Evolutionary conservation across 192 early-diverging fungal species (phyloP).

Genomic region (Endogone sp.): DNA sequence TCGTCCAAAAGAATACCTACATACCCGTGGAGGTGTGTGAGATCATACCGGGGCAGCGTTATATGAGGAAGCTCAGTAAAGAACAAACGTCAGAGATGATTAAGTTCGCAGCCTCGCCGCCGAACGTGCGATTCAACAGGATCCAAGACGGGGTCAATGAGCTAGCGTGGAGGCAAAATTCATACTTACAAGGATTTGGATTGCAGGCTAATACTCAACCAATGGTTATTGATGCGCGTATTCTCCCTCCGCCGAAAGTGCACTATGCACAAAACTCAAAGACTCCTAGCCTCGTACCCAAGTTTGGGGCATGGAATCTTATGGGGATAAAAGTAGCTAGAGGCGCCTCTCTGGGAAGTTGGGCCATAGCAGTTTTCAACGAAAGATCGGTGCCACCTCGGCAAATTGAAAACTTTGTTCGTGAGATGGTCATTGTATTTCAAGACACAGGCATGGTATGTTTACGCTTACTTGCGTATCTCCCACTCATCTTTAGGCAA

Average conservation of each 20-base stretch:
- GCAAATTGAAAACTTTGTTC: slow-evolving; percentile 68
- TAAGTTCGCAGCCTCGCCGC: slow-evolving; percentile 83
- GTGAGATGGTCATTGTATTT: slow-evolving; percentile 67
- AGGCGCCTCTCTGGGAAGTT: slow-evolving; percentile 72
- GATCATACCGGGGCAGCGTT: slow-evolving; percentile 78
- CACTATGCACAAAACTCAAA: slow-evolving; percentile 51
- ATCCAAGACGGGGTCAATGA: slow-evolving; percentile 76
- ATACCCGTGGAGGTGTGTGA: slow-evolving; percentile 92
- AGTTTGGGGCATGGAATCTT: slow-evolving; percentile 86
- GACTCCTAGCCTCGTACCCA: slow-evolving; percentile 44
- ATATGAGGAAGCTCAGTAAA: slow-evolving; percentile 79
- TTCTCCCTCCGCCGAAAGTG: slow-evolving; percentile 77
- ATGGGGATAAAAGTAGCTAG: slow-evolving; percentile 72
- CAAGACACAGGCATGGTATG: slow-evolving; percentile 65
- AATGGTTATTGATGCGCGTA: slow-evolving; percentile 67
- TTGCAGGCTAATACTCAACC: slow-evolving; percentile 63
- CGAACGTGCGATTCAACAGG: slow-evolving; percentile 77
- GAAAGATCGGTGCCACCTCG: slow-evolving; percentile 37
- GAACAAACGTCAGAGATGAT: slow-evolving; percentile 94
- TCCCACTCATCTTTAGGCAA: neutral
- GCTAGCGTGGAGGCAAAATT: slow-evolving; percentile 64
- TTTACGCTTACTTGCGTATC: slow-evolving; percentile 1
- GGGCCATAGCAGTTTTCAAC: slow-evolving; percentile 77
- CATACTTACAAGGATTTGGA: slow-evolving; percentile 74
- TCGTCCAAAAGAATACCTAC: slow-evolving; percentile 64